These are phyloP conservation scores for Crucibulum laeve DNA, from an alignment of 768 basidiomycete genomes.

Conservation along the genomic window DNA sequence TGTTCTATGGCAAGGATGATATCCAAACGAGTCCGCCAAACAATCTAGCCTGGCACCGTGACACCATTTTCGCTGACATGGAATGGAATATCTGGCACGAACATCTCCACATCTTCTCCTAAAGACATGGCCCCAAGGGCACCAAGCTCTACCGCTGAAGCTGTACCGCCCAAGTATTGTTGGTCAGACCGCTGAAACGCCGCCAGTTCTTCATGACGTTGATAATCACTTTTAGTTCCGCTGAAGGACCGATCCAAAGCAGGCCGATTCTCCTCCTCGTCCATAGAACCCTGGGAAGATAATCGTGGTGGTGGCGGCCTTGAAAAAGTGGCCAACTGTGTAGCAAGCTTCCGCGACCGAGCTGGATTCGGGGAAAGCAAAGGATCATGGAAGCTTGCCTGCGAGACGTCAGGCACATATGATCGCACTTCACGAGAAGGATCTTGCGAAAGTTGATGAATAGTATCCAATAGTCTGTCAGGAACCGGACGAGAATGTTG, in stretches of 20 bases:
- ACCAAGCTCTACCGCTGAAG: no score
- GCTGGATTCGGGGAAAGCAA: neutral
- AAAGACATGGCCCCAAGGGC: neutral
- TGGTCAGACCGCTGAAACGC: neutral
- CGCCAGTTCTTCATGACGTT: neutral
- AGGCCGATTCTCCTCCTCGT: neutral
- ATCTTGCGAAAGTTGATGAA: slow-evolving; percentile 48
- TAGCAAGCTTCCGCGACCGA: neutral
- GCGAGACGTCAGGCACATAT: slow-evolving; percentile 40
- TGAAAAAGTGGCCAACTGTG: slow-evolving; percentile 29
- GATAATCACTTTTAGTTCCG: slow-evolving; percentile 1
- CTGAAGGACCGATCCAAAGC: neutral
- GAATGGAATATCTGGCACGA: neutral
- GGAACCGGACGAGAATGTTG: slow-evolving; percentile 25
- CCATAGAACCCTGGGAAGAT: slow-evolving; percentile 1
- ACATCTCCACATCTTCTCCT: neutral
- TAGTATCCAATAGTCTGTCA: slow-evolving; percentile 31
- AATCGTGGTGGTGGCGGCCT: slow-evolving; percentile 22
- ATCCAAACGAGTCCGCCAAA: no score
- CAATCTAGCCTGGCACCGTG: neutral
- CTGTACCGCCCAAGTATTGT: neutral
- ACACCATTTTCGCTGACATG: neutral
- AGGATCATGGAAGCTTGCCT: slow-evolving; percentile 3
- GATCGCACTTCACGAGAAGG: slow-evolving; percentile 57
- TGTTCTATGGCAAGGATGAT: no score